Evolutionary conservation across 352 stramenopile genomes (phyloP).

Genomic region (Phytophthora pseudosyringae): DNA sequence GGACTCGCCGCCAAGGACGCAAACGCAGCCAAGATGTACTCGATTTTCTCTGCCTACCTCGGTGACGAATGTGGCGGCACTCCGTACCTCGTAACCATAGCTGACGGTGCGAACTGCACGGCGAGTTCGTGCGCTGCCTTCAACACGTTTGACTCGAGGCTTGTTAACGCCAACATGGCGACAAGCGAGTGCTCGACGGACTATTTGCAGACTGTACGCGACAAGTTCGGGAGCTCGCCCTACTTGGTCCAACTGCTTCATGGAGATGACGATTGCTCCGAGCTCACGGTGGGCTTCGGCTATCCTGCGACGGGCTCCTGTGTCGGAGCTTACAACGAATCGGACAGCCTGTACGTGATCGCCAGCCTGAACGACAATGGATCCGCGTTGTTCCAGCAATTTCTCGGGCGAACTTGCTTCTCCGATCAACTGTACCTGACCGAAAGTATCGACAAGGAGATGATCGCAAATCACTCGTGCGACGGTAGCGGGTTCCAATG

Average conservation of each 20-base stretch:
- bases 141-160: not conserved
- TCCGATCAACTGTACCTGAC: not conserved
- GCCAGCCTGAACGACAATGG: slow-evolving; percentile 14
- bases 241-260: slow-evolving; percentile 19
- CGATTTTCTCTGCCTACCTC: slow-evolving; percentile 12
- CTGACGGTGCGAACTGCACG: slow-evolving; percentile 9
- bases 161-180: slow-evolving; percentile 11
- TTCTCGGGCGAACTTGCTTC: slow-evolving; percentile 3
- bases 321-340: slow-evolving; percentile 24
- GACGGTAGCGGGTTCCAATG: slow-evolving; percentile 1
- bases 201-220: slow-evolving; percentile 8
- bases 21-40: slow-evolving; percentile 6
- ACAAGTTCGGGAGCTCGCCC: slow-evolving; percentile 18
- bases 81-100: slow-evolving; percentile 5
- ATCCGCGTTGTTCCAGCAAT: slow-evolving; percentile 16
- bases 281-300: not conserved
- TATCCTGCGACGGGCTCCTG: slow-evolving; percentile 17
- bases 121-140: not conserved
- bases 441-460: slow-evolving; percentile 1
- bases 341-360: slow-evolving; percentile 9
- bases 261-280: slow-evolving; percentile 7
- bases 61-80: slow-evolving; percentile 15
- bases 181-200: slow-evolving; percentile 14
- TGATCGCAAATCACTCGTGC: slow-evolving; percentile 9
- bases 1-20: not conserved